These are phyloP conservation scores for Tilletia horrida DNA, from an alignment of 1,284 basidiomycete species.

Conservation along the genomic window DNA sequence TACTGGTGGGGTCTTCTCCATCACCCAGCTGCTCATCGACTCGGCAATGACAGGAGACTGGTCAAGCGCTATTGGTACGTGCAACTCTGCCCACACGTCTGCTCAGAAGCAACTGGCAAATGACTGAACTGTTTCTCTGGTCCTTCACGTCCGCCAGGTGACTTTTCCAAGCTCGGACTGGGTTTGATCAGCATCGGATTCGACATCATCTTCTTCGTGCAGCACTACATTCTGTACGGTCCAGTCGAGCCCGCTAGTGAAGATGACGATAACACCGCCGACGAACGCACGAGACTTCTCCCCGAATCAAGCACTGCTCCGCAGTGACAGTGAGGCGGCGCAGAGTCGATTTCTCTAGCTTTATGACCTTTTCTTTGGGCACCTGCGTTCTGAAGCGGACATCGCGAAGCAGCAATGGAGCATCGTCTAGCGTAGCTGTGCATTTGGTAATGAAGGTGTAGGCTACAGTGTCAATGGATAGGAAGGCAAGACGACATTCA, in stretches of 20 bases:
- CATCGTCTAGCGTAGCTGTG: no score
- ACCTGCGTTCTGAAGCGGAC: no score
- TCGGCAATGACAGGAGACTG: conserved; percentile 18
- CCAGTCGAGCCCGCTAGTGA: neutral
- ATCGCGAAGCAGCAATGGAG: no score
- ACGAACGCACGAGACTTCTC: conserved; percentile 10
- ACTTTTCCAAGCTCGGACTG: conserved; percentile 43
- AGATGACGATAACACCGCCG: neutral
- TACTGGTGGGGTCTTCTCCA: conserved; percentile 22
- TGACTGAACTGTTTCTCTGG: no score
- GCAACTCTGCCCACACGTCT: no score
- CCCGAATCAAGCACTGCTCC: neutral
- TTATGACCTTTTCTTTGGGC: no score
- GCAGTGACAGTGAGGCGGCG: neutral
- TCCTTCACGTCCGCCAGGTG: neutral
- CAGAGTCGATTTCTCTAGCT: no score
- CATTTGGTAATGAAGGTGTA: no score
- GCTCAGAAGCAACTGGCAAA: neutral
- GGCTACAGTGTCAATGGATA: no score
- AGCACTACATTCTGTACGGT: conserved; percentile 55
- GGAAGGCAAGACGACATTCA: no score
- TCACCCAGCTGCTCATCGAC: conserved; percentile 12
- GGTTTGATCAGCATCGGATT: conserved; percentile 54
- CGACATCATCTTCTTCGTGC: conserved; percentile 54
- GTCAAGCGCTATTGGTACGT: conserved; percentile 12